Percentiles rank a stretch among this genome's conserved stretches.
These are phyloP conservation scores for Pseudoneurospora amorphoporcata DNA, from an alignment of 495 filamentous ascomycete species.

Conservation along the genomic window DNA sequence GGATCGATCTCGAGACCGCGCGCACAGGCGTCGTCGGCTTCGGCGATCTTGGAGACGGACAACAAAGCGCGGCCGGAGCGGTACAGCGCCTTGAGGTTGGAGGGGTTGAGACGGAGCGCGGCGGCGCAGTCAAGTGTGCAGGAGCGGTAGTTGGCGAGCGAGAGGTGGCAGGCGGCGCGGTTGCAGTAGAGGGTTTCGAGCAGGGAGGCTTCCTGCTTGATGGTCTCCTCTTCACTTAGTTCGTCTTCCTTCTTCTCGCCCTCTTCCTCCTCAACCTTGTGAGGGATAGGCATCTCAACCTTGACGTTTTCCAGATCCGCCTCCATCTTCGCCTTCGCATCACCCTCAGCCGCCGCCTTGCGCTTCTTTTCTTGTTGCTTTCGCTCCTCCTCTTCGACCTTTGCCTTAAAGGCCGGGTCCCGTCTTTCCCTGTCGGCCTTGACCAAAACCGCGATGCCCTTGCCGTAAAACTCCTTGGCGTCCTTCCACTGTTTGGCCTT, in stretches of 20 bases:
- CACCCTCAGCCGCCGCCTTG: constrained; percentile 28
- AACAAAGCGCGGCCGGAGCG: constrained; percentile 67
- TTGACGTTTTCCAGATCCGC: constrained; percentile 8
- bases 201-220: constrained; percentile 42
- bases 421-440: constrained; percentile 41
- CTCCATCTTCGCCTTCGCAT: constrained; percentile 19
- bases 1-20: constrained; percentile 62
- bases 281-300: constrained; percentile 3
- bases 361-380: neutral
- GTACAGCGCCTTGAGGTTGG: constrained; percentile 82
- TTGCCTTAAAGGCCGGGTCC: constrained; percentile 6
- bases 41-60: constrained; percentile 57
- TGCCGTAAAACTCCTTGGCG: constrained; percentile 84
- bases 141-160: constrained; percentile 64
- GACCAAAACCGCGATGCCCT: constrained; percentile 59
- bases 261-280: neutral
- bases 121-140: constrained; percentile 72
- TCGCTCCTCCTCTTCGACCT: constrained; percentile 19
- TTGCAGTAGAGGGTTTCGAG: constrained; percentile 76
- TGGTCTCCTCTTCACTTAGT: constrained; percentile 32
- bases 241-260: constrained; percentile 29
- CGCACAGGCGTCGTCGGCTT: constrained; percentile 65
- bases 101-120: constrained; percentile 65
- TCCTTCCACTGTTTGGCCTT: constrained; percentile 63
- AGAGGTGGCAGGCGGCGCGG: constrained; percentile 74